Conservation (phyloP, 495 filamentous ascomycete species). For the Cenococcum geophilum region DNA sequence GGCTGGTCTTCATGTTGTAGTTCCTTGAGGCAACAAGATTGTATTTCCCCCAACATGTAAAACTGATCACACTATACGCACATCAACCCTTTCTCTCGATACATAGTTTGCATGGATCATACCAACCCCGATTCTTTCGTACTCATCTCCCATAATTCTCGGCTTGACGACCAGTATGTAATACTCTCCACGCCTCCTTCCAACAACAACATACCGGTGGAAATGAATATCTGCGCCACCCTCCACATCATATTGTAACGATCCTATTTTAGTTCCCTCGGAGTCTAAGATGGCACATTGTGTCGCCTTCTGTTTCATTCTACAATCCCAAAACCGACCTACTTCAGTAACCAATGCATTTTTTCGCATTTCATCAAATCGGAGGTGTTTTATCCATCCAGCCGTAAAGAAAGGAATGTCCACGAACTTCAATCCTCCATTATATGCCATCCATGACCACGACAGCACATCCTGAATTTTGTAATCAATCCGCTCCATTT, state of each 20-base stretch:
- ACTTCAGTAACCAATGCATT: neutral
- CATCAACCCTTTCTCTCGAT: neutral
- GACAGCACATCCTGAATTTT: neutral
- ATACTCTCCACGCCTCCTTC: neutral
- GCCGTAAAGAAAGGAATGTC: neutral
- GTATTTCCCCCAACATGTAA: too few species aligned
- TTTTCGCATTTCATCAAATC: neutral
- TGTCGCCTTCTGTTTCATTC: neutral
- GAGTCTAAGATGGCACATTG: neutral
- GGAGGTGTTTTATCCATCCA: neutral
- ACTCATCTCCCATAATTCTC: neutral
- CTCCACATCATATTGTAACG: neutral
- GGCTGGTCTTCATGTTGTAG: too few species aligned
- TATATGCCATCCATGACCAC: too few species aligned
- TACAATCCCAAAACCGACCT: neutral
- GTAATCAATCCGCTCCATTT: neutral
- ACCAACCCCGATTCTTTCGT: neutral
- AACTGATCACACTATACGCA: neutral
- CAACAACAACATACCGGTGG: neutral
- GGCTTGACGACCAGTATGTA: neutral
- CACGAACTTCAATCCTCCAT: too few species aligned
- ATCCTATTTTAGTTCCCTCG: neutral
- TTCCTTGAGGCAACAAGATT: too few species aligned
- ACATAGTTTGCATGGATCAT: neutral
- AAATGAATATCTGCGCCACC: neutral